These are phyloP conservation scores for Diaporthe australafricana DNA, from an alignment of 2,329 filamentous ascomycete genomes.

Conservation along the genomic window DNA sequence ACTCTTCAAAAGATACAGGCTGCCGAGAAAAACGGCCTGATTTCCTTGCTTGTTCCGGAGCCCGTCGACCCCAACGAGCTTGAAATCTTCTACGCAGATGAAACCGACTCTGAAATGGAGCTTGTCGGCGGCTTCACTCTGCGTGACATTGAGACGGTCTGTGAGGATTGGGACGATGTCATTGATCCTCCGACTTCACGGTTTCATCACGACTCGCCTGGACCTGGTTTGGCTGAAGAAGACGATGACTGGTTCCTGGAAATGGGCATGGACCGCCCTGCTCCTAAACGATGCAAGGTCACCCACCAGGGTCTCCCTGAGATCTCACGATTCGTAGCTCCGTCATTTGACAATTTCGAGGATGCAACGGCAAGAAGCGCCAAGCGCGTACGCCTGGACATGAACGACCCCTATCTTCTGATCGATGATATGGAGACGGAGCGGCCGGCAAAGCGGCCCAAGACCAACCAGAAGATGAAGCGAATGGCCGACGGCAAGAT, in stretches of 20 bases:
- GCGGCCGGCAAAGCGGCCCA: conserved; percentile 69
- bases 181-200: conserved; percentile 59
- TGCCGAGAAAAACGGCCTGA: conserved; percentile 59
- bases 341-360: conserved; percentile 85
- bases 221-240: conserved; percentile 55
- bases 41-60: conserved; percentile 55
- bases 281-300: conserved; percentile 72
- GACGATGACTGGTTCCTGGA: conserved; percentile 74
- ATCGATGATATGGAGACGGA: conserved; percentile 81
- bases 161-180: conserved; percentile 83
- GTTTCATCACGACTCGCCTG: conserved; percentile 29
- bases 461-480: conserved; percentile 68
- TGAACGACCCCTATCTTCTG: conserved; percentile 89
- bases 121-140: conserved; percentile 80
- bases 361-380: conserved; percentile 77
- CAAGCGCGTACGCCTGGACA: conserved; percentile 84
- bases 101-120: conserved; percentile 69
- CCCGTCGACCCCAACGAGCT: conserved; percentile 56
- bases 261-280: conserved; percentile 63
- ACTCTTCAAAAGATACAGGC: conserved; percentile 69
- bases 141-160: conserved; percentile 85
- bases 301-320: conserved; percentile 67
- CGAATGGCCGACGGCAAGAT: conserved; percentile 77
- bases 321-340: conserved; percentile 70
- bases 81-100: conserved; percentile 52